phyloP scores from a whole-genome alignment of 1,284 basidiomycete species.

The Leccinum brunneo-olivaceum region DNA sequence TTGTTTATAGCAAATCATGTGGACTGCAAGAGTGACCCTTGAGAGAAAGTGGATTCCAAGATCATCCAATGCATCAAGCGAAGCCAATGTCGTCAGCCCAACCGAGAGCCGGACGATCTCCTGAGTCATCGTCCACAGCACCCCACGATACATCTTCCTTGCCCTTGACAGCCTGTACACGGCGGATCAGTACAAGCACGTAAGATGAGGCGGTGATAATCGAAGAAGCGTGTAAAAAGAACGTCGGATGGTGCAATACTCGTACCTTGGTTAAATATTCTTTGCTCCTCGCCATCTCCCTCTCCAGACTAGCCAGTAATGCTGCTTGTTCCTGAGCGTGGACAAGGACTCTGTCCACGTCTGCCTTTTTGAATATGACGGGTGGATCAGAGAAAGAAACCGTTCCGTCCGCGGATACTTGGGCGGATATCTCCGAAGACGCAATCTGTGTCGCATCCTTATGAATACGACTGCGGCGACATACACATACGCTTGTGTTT shows the following conservation, averaged over 20 bases:
- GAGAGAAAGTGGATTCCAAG: not conserved
- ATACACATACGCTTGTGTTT: not conserved
- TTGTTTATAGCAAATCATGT: not conserved
- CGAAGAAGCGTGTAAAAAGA: too few species aligned
- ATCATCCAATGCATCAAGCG: slow-evolving; percentile 5
- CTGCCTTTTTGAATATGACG: slow-evolving; percentile 53
- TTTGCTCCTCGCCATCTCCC: slow-evolving; percentile 51
- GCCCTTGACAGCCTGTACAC: slow-evolving; percentile 25
- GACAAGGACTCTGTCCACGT: slow-evolving; percentile 60
- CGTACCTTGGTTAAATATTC: slow-evolving; percentile 63
- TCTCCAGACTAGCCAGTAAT: slow-evolving; percentile 47
- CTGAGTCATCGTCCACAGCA: slow-evolving; percentile 25
- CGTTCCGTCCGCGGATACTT: slow-evolving; percentile 55
- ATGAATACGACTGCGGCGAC: slow-evolving; percentile 1
- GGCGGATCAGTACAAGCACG: slow-evolving; percentile 3
- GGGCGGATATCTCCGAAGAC: slow-evolving; percentile 58
- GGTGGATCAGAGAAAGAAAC: slow-evolving; percentile 67
- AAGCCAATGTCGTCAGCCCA: slow-evolving; percentile 27
- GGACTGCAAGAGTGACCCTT: slow-evolving; percentile 1
- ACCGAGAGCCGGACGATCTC: slow-evolving; percentile 17
- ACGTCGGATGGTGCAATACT: too few species aligned
- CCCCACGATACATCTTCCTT: slow-evolving; percentile 29
- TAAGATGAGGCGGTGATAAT: slow-evolving; percentile 8
- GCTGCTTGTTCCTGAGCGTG: slow-evolving; percentile 52
- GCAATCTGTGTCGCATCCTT: slow-evolving; percentile 53